A percentile compares a stretch with the other conserved stretches of the same genome.
These are phyloP conservation scores for Fusarium sp. DNA, from an alignment of 2,329 filamentous ascomycete species.

Conservation along the genomic window DNA sequence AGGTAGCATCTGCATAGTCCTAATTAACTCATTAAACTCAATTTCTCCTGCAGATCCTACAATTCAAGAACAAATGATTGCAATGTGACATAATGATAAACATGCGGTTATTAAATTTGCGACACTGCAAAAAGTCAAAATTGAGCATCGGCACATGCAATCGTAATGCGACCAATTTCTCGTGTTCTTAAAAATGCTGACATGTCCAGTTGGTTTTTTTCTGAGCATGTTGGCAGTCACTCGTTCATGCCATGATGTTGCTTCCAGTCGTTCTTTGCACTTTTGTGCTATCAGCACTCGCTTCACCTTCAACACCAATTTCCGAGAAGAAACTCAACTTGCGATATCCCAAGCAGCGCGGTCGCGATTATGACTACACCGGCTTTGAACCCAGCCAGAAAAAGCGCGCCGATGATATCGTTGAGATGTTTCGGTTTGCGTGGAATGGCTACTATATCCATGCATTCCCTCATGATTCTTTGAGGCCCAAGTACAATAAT, in stretches of 20 bases:
- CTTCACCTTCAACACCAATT: background rate
- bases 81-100: background rate
- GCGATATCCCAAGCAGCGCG: slow-evolving; percentile 1
- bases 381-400: slow-evolving; percentile 17
- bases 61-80: background rate
- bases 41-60: background rate
- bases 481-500: slow-evolving; percentile 11
- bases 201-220: background rate
- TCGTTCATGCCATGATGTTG: background rate
- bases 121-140: background rate
- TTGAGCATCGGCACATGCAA: background rate
- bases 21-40: slow-evolving; percentile 1
- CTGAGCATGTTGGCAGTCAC: background rate
- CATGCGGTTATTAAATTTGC: background rate
- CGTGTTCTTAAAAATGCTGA: background rate
- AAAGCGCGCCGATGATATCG: slow-evolving; percentile 14
- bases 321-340: background rate
- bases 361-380: slow-evolving; percentile 21
- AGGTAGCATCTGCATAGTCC: background rate
- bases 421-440: slow-evolving; percentile 25
- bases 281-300: background rate
- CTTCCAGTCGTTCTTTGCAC: background rate
- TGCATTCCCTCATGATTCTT: slow-evolving; percentile 10
- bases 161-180: too few species aligned
- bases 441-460: slow-evolving; percentile 20